These are phyloP conservation scores for Schizosaccharomyces lindneri DNA, from an alignment of 805 yeast species.

Conservation along the genomic window DNA sequence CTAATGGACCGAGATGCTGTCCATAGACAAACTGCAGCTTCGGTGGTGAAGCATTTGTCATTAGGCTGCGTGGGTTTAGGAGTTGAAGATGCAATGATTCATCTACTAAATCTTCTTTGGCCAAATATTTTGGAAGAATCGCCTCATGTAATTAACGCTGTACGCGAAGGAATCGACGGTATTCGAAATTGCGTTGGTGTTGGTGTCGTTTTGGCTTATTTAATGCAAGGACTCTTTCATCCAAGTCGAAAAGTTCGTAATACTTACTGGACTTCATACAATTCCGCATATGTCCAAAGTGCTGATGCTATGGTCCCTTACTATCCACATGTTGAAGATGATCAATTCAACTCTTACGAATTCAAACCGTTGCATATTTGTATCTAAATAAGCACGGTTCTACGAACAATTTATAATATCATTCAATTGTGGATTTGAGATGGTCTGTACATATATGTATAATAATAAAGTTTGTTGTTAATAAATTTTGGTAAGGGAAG, in stretches of 20 bases:
- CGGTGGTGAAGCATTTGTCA: constrained; percentile 61
- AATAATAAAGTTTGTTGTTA: background rate
- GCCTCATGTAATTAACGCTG: constrained; percentile 74
- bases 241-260: constrained; percentile 71
- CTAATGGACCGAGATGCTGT: constrained; percentile 73
- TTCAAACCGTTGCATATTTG: background rate
- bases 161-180: constrained; percentile 57
- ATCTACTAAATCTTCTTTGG: constrained; percentile 51
- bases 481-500: no score
- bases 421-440: background rate
- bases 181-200: constrained; percentile 48
- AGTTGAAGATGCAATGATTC: constrained; percentile 59
- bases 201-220: constrained; percentile 48
- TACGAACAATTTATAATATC: background rate
- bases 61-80: constrained; percentile 53
- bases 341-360: constrained; percentile 1
- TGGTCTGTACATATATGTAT: background rate
- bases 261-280: constrained; percentile 70
- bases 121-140: constrained; percentile 88
- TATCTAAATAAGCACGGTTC: background rate
- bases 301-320: constrained; percentile 59
- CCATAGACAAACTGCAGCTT: constrained; percentile 86
- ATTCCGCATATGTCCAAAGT: constrained; percentile 46
- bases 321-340: constrained; percentile 36
- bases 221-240: constrained; percentile 77